phyloP scores from a whole-genome alignment of 129 eudicot genomes.

The Helichrysum umbraculigerum region DNA sequence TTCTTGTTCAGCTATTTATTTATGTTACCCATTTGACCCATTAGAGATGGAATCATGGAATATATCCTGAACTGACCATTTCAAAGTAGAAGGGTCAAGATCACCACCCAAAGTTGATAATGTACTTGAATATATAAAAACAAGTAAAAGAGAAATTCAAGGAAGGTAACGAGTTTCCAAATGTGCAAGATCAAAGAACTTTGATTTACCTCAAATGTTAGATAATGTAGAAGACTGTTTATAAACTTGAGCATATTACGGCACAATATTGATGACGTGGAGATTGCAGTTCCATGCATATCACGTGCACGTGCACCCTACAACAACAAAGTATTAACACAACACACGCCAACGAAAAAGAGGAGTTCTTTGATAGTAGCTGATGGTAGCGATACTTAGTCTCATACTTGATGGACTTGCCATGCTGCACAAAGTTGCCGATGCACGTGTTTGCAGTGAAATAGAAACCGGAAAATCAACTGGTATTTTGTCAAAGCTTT shows the following conservation, averaged over 20 bases:
- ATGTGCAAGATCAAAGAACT: constrained; percentile 18
- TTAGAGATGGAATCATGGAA: background rate
- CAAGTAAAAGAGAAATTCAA: background rate
- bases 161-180: background rate
- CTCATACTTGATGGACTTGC: constrained; percentile 92
- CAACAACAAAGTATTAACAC: constrained; percentile 25
- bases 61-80: background rate
- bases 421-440: constrained; percentile 97
- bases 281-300: constrained; percentile 85
- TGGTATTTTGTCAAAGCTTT: constrained; percentile 94
- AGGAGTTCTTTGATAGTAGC: background rate
- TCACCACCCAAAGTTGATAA: background rate
- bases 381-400: constrained; percentile 10
- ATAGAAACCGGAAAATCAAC: constrained; percentile 78
- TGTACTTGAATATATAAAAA: background rate
- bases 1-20: background rate
- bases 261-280: constrained; percentile 87
- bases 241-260: constrained; percentile 93
- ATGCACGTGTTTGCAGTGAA: constrained; percentile 92
- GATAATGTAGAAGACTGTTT: constrained; percentile 89
- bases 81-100: background rate
- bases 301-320: constrained; percentile 90
- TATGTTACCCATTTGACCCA: background rate
- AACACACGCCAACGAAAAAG: background rate
- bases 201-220: constrained; percentile 83